Base-by-base conservation (phyloP, 2,329 filamentous ascomycete species). In the Scedosporium dehoogii region DNA sequence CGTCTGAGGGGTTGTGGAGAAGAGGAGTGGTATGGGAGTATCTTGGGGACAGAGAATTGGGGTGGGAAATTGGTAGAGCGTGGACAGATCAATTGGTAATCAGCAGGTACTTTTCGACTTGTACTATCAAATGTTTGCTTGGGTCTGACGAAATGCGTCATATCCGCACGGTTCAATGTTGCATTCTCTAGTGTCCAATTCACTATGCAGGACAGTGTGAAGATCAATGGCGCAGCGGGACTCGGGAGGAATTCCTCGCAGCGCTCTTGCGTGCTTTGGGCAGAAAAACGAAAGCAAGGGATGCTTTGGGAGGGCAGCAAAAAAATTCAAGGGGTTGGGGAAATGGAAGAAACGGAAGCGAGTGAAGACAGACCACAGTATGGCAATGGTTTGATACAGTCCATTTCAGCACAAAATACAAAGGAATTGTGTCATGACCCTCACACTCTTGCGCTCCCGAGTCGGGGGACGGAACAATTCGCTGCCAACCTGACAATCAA, bases 51-150 rank as follows among this genome's bases (percentile, higher is more conserved):
- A 69, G 66, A 73, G 76, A 77, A 76, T 74, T 76, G 74, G 76
- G 76, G 75, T 76, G 75, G 67, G 67, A 71, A 70, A 71, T 71
- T 70, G 69, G 64, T 71, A 71, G 68, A 69, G 64, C 53, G 41
- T 21, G n/a, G 59, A 63, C 61, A 62, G 56, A 23, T 33, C 25
- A 60, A 53, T 25, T 60, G 64, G 57, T 55, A 27, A 55, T 25
- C n/a, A 14, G 7, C 21, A 6, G 23, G 51, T 55, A 55, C 51
- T 55, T 55, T 12, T 38, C 4, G 33, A 3, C 10, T 12, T 38
- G 33, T 38, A 38, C 33, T 38, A 38, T 38, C 33, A 38, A 6
- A 33, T 33, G 29, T 33, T 33, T 33, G 29, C 29, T 33, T 33
- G 29, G 29, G 6, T 29, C 6, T 33, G 29, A 2, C 29, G 9